Evolutionary conservation across 495 filamentous ascomycete species (phyloP).

Genomic region (Penicillium steckii): DNA sequence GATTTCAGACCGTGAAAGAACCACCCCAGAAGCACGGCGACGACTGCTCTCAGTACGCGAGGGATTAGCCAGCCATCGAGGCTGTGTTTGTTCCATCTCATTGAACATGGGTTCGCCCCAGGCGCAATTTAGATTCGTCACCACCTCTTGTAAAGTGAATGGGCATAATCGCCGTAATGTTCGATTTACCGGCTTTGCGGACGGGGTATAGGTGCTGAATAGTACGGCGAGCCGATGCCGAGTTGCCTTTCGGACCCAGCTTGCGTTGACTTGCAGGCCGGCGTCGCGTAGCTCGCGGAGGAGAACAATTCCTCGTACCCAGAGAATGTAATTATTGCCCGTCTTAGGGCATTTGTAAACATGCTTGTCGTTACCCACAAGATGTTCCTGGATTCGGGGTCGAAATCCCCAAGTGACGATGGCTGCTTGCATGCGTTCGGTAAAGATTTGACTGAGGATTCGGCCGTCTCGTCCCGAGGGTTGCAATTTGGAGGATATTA

Average conservation of each 20-base stretch:
- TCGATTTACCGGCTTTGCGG: conserved; percentile 33
- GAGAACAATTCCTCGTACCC: conserved; percentile 51
- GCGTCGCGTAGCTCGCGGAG: conserved; percentile 45
- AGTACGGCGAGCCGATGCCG: conserved; percentile 49
- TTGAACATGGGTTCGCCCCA: conserved; percentile 37
- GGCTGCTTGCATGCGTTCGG: conserved; percentile 43
- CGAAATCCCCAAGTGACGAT: conserved; percentile 61
- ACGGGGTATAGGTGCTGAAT: conserved; percentile 38
- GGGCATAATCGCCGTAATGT: conserved; percentile 37
- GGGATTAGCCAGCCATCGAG: conserved; percentile 27
- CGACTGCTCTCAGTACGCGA: conserved; percentile 14
- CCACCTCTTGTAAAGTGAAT: conserved; percentile 27
- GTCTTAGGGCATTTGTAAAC: conserved; percentile 1
- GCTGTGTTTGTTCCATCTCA: conserved; percentile 10
- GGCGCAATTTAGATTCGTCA: conserved; percentile 30
- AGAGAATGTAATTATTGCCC: conserved; percentile 30
- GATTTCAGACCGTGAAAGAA: conserved; percentile 3
- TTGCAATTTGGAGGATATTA: background rate
- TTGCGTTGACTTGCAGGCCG: conserved; percentile 42
- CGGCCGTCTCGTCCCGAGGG: conserved; percentile 11
- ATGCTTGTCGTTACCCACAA: conserved; percentile 1
- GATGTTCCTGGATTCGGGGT: conserved; percentile 8
- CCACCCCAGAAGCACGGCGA: conserved; percentile 7
- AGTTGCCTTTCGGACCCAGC: conserved; percentile 41
- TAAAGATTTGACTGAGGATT: conserved; percentile 46